Percentiles rank a stretch among this genome's conserved stretches.
phyloP scores from a whole-genome alignment of 2,329 filamentous ascomycete species.

The Diaporthe batatas region DNA sequence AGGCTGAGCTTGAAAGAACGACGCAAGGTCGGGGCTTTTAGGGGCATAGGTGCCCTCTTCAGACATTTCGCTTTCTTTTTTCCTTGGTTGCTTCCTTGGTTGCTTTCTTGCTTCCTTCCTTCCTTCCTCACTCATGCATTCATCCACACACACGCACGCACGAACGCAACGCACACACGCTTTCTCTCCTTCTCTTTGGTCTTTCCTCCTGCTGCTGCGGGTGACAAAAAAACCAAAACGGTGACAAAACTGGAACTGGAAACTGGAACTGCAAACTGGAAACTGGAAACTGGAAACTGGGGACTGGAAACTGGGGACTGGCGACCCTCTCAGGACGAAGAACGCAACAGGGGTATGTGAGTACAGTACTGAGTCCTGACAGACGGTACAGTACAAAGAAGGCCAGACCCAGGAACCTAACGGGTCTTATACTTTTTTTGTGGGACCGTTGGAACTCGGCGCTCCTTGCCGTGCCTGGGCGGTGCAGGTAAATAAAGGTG shows the following conservation, averaged over 20 bases:
- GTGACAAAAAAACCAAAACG: neutral
- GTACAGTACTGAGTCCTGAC: conserved; percentile 33
- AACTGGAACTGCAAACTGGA: conserved; percentile 1
- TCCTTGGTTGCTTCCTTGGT: conserved; percentile 7
- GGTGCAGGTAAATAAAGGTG: neutral
- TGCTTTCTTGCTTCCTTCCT: neutral
- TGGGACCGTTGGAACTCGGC: conserved; percentile 33
- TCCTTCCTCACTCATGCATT: conserved; percentile 18
- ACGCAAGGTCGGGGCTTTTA: conserved; percentile 36
- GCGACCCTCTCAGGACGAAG: conserved; percentile 16
- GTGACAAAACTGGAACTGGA: conserved; percentile 10
- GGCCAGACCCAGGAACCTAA: conserved; percentile 31
- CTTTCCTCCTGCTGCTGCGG: neutral
- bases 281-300: conserved; percentile 2
- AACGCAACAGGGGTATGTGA: conserved; percentile 26
- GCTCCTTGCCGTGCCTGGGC: conserved; percentile 22
- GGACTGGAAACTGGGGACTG: conserved; percentile 23
- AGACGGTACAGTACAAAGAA: conserved; percentile 35
- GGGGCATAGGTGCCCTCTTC: conserved; percentile 34
- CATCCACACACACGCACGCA: conserved; percentile 18
- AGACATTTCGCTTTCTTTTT: conserved; percentile 36
- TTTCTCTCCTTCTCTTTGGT: neutral
- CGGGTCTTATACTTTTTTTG: conserved; percentile 37
- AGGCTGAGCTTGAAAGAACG: conserved; percentile 44
- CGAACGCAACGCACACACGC: neutral